These are phyloP conservation scores for Neoboletus magnificus DNA, from an alignment of 768 basidiomycete genomes.

Conservation along the genomic window DNA sequence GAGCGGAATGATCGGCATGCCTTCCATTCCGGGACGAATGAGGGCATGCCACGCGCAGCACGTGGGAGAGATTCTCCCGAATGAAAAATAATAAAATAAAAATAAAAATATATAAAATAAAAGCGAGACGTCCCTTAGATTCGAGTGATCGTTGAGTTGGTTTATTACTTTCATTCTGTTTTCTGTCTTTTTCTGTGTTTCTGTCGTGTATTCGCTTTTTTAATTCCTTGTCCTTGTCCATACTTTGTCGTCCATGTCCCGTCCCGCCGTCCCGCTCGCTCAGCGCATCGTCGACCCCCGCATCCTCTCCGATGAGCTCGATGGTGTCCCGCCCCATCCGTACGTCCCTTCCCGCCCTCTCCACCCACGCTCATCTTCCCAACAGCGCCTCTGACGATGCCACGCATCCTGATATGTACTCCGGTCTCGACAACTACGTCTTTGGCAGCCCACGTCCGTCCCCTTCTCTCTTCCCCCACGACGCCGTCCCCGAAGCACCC, in stretches of 20 bases:
- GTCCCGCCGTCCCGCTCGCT: slow-evolving; percentile 12
- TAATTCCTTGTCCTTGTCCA: slow-evolving; percentile 6
- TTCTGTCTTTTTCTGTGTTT: neutral
- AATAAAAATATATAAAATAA: slow-evolving; percentile 10
- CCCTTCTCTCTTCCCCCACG: slow-evolving; percentile 13
- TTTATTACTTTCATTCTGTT: neutral
- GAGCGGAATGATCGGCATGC: neutral
- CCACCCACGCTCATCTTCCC: neutral
- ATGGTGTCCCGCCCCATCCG: neutral
- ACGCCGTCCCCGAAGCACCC: slow-evolving; percentile 16
- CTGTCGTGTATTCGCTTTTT: neutral
- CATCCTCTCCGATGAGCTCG: slow-evolving; percentile 27
- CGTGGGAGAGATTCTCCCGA: slow-evolving; percentile 21
- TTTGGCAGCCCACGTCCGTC: slow-evolving; percentile 35
- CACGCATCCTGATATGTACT: slow-evolving; percentile 31
- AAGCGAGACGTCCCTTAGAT: neutral
- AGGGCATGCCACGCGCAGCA: slow-evolving; percentile 24
- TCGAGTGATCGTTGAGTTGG: neutral
- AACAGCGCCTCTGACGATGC: neutral
- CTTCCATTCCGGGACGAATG: neutral
- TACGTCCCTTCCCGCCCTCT: neutral
- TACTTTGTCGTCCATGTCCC: slow-evolving; percentile 19
- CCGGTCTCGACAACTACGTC: slow-evolving; percentile 39
- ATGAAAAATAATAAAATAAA: neutral
- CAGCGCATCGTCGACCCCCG: slow-evolving; percentile 30